These are phyloP conservation scores for Geotrichum armillariae DNA, from an alignment of 1,139 yeast species.

Conservation along the genomic window DNA sequence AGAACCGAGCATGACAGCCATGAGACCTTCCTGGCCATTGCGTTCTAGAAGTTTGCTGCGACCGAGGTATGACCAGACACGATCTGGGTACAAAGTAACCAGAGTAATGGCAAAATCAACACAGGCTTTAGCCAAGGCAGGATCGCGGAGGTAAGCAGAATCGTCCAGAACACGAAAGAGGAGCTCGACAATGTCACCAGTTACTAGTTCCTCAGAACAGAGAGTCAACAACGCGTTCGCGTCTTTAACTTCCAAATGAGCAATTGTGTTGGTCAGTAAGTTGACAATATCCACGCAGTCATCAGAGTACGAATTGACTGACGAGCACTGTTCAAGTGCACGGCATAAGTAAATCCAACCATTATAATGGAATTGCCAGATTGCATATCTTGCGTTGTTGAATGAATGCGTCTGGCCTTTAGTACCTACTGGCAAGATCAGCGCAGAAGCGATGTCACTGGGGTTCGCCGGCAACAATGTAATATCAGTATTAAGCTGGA, in stretches of 20 bases:
- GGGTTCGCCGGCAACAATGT: constrained; percentile 42
- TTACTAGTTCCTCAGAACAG: constrained; percentile 59
- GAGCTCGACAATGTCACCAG: constrained; percentile 68
- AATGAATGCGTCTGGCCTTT: constrained; percentile 60
- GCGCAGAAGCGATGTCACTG: constrained; percentile 13
- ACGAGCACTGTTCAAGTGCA: constrained; percentile 56
- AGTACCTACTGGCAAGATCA: constrained; percentile 54
- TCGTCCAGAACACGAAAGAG: constrained; percentile 68
- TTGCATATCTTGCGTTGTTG: constrained; percentile 46
- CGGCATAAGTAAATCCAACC: constrained; percentile 91
- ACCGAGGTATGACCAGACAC: constrained; percentile 79
- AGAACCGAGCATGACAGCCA: constrained; percentile 64
- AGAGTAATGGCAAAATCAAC: constrained; percentile 53
- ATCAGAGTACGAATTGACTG: constrained; percentile 44
- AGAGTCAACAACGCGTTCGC: constrained; percentile 47
- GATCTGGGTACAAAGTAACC: constrained; percentile 52
- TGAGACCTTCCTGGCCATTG: constrained; percentile 69
- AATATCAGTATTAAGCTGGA: constrained; percentile 43
- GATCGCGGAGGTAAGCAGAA: constrained; percentile 57
- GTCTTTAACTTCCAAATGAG: constrained; percentile 46
- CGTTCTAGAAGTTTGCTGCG: constrained; percentile 65
- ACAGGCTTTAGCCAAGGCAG: constrained; percentile 49
- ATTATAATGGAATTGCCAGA: constrained; percentile 71
- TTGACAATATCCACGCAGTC: constrained; percentile 51
- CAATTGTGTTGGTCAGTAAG: constrained; percentile 52